Evolutionary conservation across 148 eudicot species (phyloP), one percentile per base, ranked within the genome.

Genomic region (Oxyria digyna): DNA sequence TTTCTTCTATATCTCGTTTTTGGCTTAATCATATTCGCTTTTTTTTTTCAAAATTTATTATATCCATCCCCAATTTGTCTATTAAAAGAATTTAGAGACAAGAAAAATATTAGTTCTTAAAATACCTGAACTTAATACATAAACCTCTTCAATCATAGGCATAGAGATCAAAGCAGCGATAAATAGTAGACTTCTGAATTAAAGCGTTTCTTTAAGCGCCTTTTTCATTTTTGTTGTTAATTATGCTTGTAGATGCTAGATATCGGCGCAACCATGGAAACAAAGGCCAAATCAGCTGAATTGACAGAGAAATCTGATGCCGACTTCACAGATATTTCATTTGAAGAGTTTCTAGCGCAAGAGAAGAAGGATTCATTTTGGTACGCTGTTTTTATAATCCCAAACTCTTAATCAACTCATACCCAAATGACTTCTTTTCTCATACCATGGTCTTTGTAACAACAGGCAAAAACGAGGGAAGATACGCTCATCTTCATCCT

Each of bases 331-430:
- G 80, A 83, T 68, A 85, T 87, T 68, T 87, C 93, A 31, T 87
- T 87, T 24, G 91, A 87, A 74, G 91, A 87, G 54, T 71, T 87
- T 9, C 55, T 87, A 55, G 93, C 84, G 31, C 85, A 71, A 41
- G 93, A 87, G 72, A 87, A 87, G 84, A 85, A 87, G 65, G 93
- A 87, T 73, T 63, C 83, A 0, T 87, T 87, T 78, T 87, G 93
- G 93, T 87, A 73, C 0, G 76, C 11, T 64, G 62, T 38, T 18
- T 41, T 6, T 35, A 8, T 33, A 10, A 49, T 63, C 31, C 27
- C 38, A 46, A 67, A 13, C 8, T 68, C 31, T 63, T 2, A 46
- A 31, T 17, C 18, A 5, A 9, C 54, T 55, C 49, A 8, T n/a
- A n/a, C n/a, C n/a, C n/a, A n/a, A n/a, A n/a, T n/a, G n/a, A n/a